These are phyloP conservation scores for Pseudodiploospora longispora DNA, from an alignment of 2,329 filamentous ascomycete genomes.

Conservation along the genomic window DNA sequence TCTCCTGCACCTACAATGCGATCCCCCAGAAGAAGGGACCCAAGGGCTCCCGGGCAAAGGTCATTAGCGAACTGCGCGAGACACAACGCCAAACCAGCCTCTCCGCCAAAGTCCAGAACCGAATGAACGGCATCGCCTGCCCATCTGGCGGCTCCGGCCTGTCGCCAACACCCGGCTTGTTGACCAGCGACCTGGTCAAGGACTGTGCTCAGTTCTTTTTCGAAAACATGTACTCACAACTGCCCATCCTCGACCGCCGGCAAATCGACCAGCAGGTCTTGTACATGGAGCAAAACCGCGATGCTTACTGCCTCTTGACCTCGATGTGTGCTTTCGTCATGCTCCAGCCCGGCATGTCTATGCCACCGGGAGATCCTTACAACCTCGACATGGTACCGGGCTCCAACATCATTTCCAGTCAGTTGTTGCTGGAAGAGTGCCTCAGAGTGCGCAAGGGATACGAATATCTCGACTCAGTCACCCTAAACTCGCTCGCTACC, in stretches of 20 bases:
- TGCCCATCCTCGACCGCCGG: constrained; percentile 54
- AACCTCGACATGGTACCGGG: constrained; percentile 49
- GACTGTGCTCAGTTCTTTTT: constrained; percentile 63
- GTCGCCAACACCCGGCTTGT: constrained; percentile 49
- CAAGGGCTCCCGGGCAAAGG: constrained; percentile 66
- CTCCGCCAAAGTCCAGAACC: constrained; percentile 52
- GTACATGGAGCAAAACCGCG: constrained; percentile 54
- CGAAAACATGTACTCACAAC: constrained; percentile 54
- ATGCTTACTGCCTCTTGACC: constrained; percentile 56
- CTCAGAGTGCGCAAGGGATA: constrained; percentile 55
- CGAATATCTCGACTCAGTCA: constrained; percentile 50
- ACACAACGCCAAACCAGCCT: constrained; percentile 59
- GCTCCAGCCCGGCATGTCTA: constrained; percentile 59
- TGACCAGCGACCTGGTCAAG: constrained; percentile 56
- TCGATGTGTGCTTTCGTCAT: constrained; percentile 61
- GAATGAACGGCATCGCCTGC: constrained; percentile 46
- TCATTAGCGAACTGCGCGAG: constrained; percentile 65
- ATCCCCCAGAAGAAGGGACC: constrained; percentile 71
- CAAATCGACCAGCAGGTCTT: constrained; percentile 50
- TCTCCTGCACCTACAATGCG: constrained; percentile 66
- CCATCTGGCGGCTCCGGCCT: constrained; percentile 39
- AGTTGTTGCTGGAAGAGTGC: constrained; percentile 59
- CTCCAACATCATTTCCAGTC: constrained; percentile 55
- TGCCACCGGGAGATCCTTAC: constrained; percentile 49
- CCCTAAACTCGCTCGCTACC: constrained; percentile 55